phyloP scores from a whole-genome alignment of 352 stramenopile genomes.

The Phytophthora litchii region DNA sequence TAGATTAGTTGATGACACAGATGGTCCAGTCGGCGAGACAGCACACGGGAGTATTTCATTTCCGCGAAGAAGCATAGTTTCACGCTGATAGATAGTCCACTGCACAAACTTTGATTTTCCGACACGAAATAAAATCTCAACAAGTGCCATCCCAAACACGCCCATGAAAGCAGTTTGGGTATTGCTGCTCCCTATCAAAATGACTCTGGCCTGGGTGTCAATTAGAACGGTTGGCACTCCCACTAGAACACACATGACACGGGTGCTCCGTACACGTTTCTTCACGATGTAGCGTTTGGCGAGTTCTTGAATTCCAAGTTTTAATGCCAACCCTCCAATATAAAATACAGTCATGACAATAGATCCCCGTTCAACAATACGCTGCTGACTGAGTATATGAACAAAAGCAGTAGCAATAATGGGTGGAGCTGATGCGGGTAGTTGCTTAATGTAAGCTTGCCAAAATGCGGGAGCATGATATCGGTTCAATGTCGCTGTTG shows the following conservation, averaged over 20 bases:
- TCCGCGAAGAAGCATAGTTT: background rate
- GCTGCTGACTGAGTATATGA: conserved; percentile 11
- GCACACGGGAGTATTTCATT: background rate
- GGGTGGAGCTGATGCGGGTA: background rate
- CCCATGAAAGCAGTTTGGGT: conserved; percentile 17
- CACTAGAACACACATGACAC: conserved; percentile 41
- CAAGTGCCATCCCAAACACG: conserved; percentile 27
- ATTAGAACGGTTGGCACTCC: conserved; percentile 46
- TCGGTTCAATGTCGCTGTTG: no score
- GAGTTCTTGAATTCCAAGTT: conserved; percentile 39
- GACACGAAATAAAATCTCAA: conserved; percentile 37
- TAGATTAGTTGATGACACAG: background rate
- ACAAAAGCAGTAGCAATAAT: conserved; percentile 1
- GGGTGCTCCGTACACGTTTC: conserved; percentile 8
- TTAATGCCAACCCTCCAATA: conserved; percentile 16
- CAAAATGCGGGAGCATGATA: conserved; percentile 8
- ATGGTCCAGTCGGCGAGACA: background rate
- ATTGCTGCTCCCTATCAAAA: conserved; percentile 30
- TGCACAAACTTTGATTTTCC: conserved; percentile 13
- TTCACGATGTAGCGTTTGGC: conserved; percentile 29
- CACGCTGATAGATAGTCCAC: conserved; percentile 5
- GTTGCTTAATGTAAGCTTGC: conserved; percentile 3
- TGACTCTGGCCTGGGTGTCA: conserved; percentile 45
- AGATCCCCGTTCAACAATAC: background rate
- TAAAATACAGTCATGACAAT: background rate